Base-by-base conservation (phyloP, 1,284 basidiomycete species). In the Trichosporon faecale region DNA sequence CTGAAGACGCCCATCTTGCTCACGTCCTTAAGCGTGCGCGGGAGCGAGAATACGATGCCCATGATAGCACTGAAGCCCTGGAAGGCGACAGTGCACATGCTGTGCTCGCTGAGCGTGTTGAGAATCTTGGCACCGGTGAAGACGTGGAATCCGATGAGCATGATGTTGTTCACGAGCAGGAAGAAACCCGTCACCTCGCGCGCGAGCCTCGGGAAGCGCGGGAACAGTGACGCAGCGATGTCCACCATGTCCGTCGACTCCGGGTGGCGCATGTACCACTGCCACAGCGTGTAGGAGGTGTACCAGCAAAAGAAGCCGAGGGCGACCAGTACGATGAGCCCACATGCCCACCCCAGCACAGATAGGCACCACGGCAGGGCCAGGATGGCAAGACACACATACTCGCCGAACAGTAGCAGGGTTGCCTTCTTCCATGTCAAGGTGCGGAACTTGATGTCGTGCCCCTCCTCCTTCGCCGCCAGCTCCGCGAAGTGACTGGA, bases 211-310 rank as follows among this genome's bases (percentile, higher is more conserved):
- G 76, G 76, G 25, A 21, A 69, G 14, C n/a, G 9, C 18, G 74
- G 74, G 72, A 80, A 80, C 52, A 90, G 84, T 46, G 86, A 83
- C 33, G 85, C 84, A 2, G 88, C 89, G 35, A 90, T 88, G 73
- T 90, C 89, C 77, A 88, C 89, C 31, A 90, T 88, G 74, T 90
- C 87, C n/a, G 85, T 85, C 12, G 86, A 81, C 67, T 88, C 85
- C 0, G 89, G 89, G 71, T 90, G 86, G 70, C 83, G 83, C 75
- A 90, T 84, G 78, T 88, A 89, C 79, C 87, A 91, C 68, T 82
- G 76, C 80, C 80, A 82, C 9, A 80, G 71, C n/a, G 76, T 64
- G 67, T 82, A 82, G 12, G 74, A 76, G 0, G 80, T 82, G 73
- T 80, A 81, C 77, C 78, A 82, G 0, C 76, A 76, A 12, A 79